Base-by-base conservation (phyloP, 306 rosid species). In the Acacia melanoxylon region DNA sequence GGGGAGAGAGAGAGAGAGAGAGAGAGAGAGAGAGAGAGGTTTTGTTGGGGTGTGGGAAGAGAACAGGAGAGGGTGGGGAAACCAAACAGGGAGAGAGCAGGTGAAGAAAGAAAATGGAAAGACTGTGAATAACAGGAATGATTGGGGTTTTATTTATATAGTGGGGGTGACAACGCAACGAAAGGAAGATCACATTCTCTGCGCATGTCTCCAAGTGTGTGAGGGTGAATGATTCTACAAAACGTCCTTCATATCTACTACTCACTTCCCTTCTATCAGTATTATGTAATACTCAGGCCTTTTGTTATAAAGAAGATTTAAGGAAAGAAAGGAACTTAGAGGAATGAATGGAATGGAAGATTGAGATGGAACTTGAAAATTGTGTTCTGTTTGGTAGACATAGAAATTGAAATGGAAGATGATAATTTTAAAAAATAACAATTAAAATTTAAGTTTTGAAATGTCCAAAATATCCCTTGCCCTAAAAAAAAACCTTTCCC, bases 11-110 rank as follows among this genome's bases (percentile, higher is more conserved):
- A n/a, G n/a, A n/a, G n/a, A n/a, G n/a, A 66, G 20, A 13, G 25
- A 33, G 20, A 66, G 20, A 13, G 25, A 24, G 27, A 20, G 16
- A 2, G 54, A 19, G 75, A 66, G 77, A 83, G 82, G 85, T 80
- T 86, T 81, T 76, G 87, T 83, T 88, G 85, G 77, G 62, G 52
- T 25, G 73, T 19, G 73, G 37, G 74, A 84, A 67, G 27, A 81
- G 85, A 80, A 80, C 78, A 84, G 82, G 83, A 81, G 86, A 72
- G 70, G 79, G 81, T 66, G 75, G 79, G 80, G 80, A 81, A 78
- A 83, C 80, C 74, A 84, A 66, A 82, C 71, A 81, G 83, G 91
- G 66, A 42, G 48, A 71, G 58, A 45, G 93, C 85, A 87, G 94
- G 91, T 93, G 81, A 54, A 86, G 29, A 75, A 29, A 58, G 72